Conservation (phyloP, 179 eudicot genomes). For the Drosera spatulata region DNA sequence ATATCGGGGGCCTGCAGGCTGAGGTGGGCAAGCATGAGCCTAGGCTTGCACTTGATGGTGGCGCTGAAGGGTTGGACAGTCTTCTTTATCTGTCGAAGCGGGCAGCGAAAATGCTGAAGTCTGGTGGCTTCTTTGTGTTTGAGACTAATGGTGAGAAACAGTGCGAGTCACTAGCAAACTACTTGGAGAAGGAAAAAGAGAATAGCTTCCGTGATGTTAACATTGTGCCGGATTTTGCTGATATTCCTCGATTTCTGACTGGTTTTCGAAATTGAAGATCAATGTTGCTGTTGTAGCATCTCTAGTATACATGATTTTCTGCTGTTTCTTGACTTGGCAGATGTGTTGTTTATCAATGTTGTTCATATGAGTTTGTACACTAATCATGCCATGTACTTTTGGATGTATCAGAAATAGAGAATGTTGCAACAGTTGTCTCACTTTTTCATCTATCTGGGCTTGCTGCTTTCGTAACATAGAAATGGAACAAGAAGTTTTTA, state of each 20-base stretch:
- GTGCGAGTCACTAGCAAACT: slow-evolving; percentile 46
- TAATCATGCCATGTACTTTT: too few relatives aligned
- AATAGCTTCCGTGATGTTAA: slow-evolving; percentile 36
- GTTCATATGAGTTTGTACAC: too few relatives aligned
- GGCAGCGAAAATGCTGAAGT: slow-evolving; percentile 54
- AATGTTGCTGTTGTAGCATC: not conserved
- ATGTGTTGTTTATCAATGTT: too few relatives aligned
- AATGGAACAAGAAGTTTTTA: too few relatives aligned
- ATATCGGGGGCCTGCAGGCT: slow-evolving; percentile 67
- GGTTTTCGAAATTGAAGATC: slow-evolving; percentile 28
- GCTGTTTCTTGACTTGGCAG: too few relatives aligned
- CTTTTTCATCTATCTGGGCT: too few relatives aligned
- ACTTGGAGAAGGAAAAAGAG: slow-evolving; percentile 24
- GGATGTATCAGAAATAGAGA: too few relatives aligned
- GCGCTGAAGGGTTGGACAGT: slow-evolving; percentile 57
- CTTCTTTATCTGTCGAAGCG: slow-evolving; percentile 56
- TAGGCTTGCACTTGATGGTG: slow-evolving; percentile 84
- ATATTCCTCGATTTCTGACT: slow-evolving; percentile 55
- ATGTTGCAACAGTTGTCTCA: too few relatives aligned
- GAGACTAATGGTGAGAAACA: slow-evolving; percentile 91
- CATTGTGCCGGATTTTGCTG: slow-evolving; percentile 65
- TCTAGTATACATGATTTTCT: not conserved
- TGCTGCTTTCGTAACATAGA: too few relatives aligned
- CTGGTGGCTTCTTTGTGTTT: slow-evolving; percentile 79
- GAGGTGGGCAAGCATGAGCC: slow-evolving; percentile 93